Evolutionary conservation across 2,329 filamentous ascomycete genomes (phyloP), one percentile per base, ranked within the genome.

Genomic region (Colletotrichum tanaceti): DNA sequence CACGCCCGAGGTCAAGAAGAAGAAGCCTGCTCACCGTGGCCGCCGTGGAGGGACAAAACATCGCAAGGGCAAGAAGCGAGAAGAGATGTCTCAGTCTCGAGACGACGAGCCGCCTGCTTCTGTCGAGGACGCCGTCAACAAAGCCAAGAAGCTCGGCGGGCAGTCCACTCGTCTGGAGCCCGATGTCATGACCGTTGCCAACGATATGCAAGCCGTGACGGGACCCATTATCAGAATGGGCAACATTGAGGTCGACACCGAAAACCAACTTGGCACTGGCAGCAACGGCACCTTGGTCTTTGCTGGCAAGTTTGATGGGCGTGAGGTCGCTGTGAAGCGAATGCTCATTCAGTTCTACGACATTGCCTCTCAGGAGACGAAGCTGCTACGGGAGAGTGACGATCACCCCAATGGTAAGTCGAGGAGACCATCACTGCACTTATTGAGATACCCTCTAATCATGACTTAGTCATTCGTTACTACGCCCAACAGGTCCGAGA

Each of bases 281-380:
- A 98, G 95, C 78, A 97, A 98, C 76, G 96, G 96, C n/a, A 99
- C 96, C 0, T 90, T 97, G 61, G 96, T 99, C 0, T 98, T 96
- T 78, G 91, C 93, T 57, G 96, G 96, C n/a, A 93, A 90, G 62
- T 98, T 97, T 77, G 96, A 97, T 77, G 94, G 94, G 28, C 91
- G 94, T 58, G 91, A 94, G 52, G 95, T 99, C 32, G 96, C 96
- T 1, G 93, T 99, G 55, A 99, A 99, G 84, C 90, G 96, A 41
- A 97, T 99, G 93, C 85, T 98, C 70, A 93, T 95, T 41, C 93
- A 97, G 73, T 98, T 98, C 74, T 98, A 94, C 77, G 95, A 97
- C 72, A 93, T 99, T 73, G 96, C 96, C 0, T 94, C 93, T 13
- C 94, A 97, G 75, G 96, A 99, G 80, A 97, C 97, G 1, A 91